A percentile compares a stretch with the other conserved stretches of the same genome.
Conservation (phyloP, 441 rosid genomes). For the Isatis lusitanica region DNA sequence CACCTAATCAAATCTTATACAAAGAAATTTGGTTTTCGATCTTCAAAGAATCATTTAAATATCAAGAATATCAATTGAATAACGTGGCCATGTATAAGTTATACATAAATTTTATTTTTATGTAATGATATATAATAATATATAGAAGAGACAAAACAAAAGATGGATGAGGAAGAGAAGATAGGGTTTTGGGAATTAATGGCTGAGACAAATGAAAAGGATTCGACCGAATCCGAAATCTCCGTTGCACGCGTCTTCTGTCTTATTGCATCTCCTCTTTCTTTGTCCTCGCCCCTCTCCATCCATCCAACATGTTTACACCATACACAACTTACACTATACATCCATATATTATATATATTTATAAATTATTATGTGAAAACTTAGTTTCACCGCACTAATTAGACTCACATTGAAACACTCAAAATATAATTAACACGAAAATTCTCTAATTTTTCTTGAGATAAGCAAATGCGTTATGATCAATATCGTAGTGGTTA, state of each 20-base stretch:
- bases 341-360: neutral
- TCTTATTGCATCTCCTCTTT: constrained; percentile 24
- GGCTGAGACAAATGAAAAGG: constrained; percentile 41
- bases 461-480: neutral
- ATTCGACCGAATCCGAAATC: constrained; percentile 33
- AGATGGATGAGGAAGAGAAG: constrained; percentile 27
- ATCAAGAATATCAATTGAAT: neutral
- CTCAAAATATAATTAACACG: neutral
- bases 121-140: neutral
- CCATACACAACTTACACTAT: neutral
- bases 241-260: constrained; percentile 34
- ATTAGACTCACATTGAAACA: neutral
- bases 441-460: neutral
- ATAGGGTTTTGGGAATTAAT: constrained; percentile 30
- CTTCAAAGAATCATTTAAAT: neutral
- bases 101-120: neutral
- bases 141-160: neutral
- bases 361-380: neutral
- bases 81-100: neutral
- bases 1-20: constrained; percentile 11
- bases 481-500: neutral
- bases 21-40: neutral
- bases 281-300: constrained; percentile 12
- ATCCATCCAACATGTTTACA: constrained; percentile 21
- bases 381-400: neutral